Base-by-base conservation (phyloP, 1,284 basidiomycete species). In the Phylloporus sp. region DNA sequence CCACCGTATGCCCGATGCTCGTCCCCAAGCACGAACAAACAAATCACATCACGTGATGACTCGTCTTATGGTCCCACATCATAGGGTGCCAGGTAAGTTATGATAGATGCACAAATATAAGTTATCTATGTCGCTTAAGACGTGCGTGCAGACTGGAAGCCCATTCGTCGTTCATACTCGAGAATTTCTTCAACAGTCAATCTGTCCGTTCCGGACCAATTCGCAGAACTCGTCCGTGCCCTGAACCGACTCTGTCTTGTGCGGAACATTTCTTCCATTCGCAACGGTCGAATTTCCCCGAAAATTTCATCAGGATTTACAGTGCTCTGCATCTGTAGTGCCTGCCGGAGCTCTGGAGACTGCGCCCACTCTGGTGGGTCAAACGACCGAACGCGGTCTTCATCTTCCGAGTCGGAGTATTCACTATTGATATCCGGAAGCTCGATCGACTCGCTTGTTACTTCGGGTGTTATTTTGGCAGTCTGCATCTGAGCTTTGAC, bases 241-340 rank as follows among this genome's bases (percentile, higher is more conserved):
- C 95, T 86, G 84, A 98, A 97, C 60, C 92, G 87, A 68, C 89
- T 92, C 64, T 91, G 90, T 71, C 89, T 80, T 37, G 86, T 88
- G 72, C 88, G 88, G 83, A 95, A 95, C 67, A 94, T 85, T 74
- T 94, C 94, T 73, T 95, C 93, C 94, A 98, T 97, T 72, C 85
- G 87, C 69, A 98, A 82, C 3, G 94, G 93, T 68, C 88, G 88
- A 74, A 98, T 92, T 23, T 89, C 87, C 14, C 96, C 96, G 75
- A 98, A 98, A 57, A 98, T 91, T 71, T 95, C 92, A 80, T 97
- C 96, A 4, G 96, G 97, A 79, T 98, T 94, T 75, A 95, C 86
- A 25, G 86, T 90, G 64, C 91, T 92, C 81, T 98, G 96, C 65
- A 88, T 85, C 73, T 92, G 85, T 67, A 98, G 85, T 4, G 93